Evolutionary conservation across 208 protist species (phyloP).

Genomic region (Leishmania braziliensis): DNA sequence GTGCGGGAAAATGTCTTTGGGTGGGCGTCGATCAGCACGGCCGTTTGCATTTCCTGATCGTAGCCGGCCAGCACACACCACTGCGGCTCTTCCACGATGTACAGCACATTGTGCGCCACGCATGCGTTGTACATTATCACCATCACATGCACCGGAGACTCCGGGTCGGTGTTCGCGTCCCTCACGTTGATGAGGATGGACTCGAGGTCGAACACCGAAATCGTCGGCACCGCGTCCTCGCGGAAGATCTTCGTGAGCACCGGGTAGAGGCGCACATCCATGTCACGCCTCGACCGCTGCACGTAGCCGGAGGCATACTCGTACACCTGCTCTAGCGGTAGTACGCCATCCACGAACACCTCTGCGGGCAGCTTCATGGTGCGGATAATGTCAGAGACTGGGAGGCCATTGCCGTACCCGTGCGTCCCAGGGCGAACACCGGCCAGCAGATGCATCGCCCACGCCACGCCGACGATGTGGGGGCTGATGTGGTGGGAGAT

Average conservation of each 20-base stretch:
- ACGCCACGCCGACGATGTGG: slow-evolving; percentile 87
- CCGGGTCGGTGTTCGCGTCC: slow-evolving; percentile 72
- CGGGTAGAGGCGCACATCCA: slow-evolving; percentile 71
- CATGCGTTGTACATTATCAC: slow-evolving; percentile 90
- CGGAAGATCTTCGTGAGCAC: slow-evolving; percentile 86
- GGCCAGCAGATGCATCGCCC: slow-evolving; percentile 85
- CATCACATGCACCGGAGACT: slow-evolving; percentile 80
- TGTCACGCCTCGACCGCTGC: slow-evolving; percentile 37
- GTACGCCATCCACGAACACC: slow-evolving; percentile 74
- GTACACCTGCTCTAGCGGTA: slow-evolving; percentile 86
- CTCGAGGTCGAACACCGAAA: slow-evolving; percentile 88
- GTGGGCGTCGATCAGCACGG: slow-evolving; percentile 81
- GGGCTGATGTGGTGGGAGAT: slow-evolving; percentile 80
- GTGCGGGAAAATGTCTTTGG: slow-evolving; percentile 84
- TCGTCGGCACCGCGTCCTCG: slow-evolving; percentile 88
- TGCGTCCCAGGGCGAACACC: slow-evolving; percentile 67
- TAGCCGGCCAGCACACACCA: slow-evolving; percentile 89
- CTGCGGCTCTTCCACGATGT: slow-evolving; percentile 73
- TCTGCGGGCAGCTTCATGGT: slow-evolving; percentile 70
- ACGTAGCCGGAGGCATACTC: slow-evolving; percentile 79
- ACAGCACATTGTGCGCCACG: slow-evolving; percentile 88
- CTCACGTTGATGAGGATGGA: slow-evolving; percentile 81
- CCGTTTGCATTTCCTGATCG: slow-evolving; percentile 86
- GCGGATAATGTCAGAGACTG: slow-evolving; percentile 83
- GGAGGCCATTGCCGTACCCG: slow-evolving; percentile 83